Conservation (phyloP, 1,284 basidiomycete genomes). For the Pseudozyma sp. region DNA sequence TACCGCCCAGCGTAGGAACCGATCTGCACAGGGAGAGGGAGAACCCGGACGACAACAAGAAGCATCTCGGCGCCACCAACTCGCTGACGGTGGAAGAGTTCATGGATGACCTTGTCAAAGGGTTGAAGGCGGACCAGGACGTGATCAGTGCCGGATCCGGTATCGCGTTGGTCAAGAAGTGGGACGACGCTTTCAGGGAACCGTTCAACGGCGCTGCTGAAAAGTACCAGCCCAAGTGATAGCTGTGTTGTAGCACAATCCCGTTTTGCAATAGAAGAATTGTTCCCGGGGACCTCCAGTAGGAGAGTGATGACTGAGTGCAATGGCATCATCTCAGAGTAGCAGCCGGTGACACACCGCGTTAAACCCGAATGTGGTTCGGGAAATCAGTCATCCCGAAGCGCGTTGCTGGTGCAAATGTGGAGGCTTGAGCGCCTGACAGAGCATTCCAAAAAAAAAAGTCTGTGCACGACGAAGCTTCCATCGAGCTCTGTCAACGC, state of each 20-base stretch:
- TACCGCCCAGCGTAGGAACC: slow-evolving; percentile 61
- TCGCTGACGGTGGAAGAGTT: slow-evolving; percentile 61
- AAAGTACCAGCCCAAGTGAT: slow-evolving; percentile 51
- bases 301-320: too few species aligned
- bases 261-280: not conserved
- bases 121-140: slow-evolving; percentile 54
- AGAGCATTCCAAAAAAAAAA: too few species aligned
- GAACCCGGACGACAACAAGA: slow-evolving; percentile 65
- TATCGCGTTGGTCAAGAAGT: slow-evolving; percentile 53
- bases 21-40: slow-evolving; percentile 58
- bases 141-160: slow-evolving; percentile 57
- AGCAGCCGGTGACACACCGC: too few species aligned
- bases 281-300: too few species aligned
- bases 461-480: not conserved
- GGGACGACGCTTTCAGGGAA: slow-evolving; percentile 56
- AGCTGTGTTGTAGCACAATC: not conserved
- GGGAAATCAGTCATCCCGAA: too few species aligned
- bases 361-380: too few species aligned
- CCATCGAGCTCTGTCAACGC: too few species aligned
- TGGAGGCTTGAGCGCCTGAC: too few species aligned
- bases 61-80: slow-evolving; percentile 55
- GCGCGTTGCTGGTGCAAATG: not conserved
- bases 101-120: slow-evolving; percentile 55
- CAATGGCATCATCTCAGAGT: too few species aligned
- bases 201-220: slow-evolving; percentile 50